phyloP scores from a whole-genome alignment of 345 rosid genomes.

The sweet orange (Citrus sinensis) region DVS_A1.0 CM039163.1:43629501-43630000 shows the following conservation, averaged over 20 bases:
- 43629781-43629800: neutral
- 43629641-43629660: neutral
- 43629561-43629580: neutral
- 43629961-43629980: neutral
- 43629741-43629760: neutral
- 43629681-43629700: neutral
- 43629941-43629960: constrained; percentile 15
- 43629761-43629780: neutral
- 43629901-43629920: constrained; percentile 12
- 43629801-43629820: neutral
- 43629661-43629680: neutral
- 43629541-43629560: neutral
- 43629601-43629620: neutral
- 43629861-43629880: neutral
- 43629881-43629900: constrained; percentile 12
- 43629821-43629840: neutral
- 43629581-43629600: neutral
- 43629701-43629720: constrained; percentile 4
- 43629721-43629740: neutral
- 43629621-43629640: too few relatives aligned
- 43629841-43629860: neutral
- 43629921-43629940: constrained; percentile 31
- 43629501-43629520: neutral
- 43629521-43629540: neutral
- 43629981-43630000: neutral